These are phyloP conservation scores for Hypomyces rosellus DNA, from an alignment of 2,329 filamentous ascomycete genomes.

Conservation along the genomic window DNA sequence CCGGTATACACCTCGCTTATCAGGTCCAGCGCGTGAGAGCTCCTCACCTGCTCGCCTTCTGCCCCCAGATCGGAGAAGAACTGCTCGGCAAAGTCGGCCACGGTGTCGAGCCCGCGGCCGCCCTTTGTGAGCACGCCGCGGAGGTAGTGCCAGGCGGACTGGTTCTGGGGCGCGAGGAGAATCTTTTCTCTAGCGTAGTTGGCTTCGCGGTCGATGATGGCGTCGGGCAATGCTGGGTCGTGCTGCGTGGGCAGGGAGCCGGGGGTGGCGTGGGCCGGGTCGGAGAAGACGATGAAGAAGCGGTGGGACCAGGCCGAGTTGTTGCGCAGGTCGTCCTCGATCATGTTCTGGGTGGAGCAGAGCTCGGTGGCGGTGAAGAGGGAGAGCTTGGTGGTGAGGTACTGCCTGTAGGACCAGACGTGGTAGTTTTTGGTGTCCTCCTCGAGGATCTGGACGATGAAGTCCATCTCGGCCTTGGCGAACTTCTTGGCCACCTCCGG, in stretches of 20 bases:
- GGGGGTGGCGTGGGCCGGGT: constrained; percentile 44
- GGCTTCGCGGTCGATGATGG: constrained; percentile 67
- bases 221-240: constrained; percentile 52
- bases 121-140: constrained; percentile 67
- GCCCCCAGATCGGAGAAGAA: constrained; percentile 45
- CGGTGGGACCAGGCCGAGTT: constrained; percentile 98
- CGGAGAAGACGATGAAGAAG: constrained; percentile 82
- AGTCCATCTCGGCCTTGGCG: constrained; percentile 61
- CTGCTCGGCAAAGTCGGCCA: constrained; percentile 43
- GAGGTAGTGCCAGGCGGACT: constrained; percentile 90
- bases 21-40: constrained; percentile 64
- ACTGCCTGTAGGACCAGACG: constrained; percentile 92
- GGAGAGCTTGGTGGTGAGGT: constrained; percentile 57
- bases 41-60: constrained; percentile 47
- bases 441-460: constrained; percentile 73
- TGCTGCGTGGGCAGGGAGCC: constrained; percentile 43
- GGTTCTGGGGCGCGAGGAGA: constrained; percentile 79
- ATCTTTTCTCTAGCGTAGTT: constrained; percentile 69
- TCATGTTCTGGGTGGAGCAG: constrained; percentile 61
- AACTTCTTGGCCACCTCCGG: constrained; percentile 50
- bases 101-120: constrained; percentile 40
- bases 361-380: constrained; percentile 68
- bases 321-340: constrained; percentile 80
- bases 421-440: constrained; percentile 97
- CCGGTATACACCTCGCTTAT: constrained; percentile 62